These are phyloP conservation scores for Spongispora temasekensis DNA, from an alignment of 1,284 basidiomycete genomes.

Conservation along the genomic window DNA sequence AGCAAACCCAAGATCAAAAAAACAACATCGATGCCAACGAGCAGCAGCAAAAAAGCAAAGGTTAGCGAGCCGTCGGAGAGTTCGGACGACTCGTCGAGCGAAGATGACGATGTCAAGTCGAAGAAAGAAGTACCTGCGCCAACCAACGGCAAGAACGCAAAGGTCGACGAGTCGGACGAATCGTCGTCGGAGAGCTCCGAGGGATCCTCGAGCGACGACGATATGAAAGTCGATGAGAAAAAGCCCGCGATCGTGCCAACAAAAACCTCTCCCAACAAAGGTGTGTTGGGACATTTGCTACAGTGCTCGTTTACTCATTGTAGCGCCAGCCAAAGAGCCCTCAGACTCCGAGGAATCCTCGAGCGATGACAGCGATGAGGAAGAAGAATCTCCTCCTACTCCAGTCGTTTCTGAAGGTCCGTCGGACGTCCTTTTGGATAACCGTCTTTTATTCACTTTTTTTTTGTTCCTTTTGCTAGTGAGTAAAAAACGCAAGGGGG, in stretches of 20 bases:
- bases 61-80: too few relatives aligned
- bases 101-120: not conserved
- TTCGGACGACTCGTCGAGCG: too few relatives aligned
- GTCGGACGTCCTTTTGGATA: constrained; percentile 25
- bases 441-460: constrained; percentile 21
- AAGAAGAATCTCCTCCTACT: not conserved
- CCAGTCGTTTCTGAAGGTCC: constrained; percentile 12
- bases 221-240: not conserved
- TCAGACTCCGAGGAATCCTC: constrained; percentile 17
- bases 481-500: constrained; percentile 84
- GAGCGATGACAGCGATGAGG: constrained; percentile 3
- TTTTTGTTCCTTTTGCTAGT: too few relatives aligned
- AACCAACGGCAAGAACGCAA: not conserved
- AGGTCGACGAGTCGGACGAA: not conserved
- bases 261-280: not conserved
- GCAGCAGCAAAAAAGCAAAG: not conserved
- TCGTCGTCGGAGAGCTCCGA: not conserved
- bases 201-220: not conserved
- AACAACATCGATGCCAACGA: not conserved
- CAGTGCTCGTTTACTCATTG: not conserved
- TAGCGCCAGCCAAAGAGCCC: constrained; percentile 1
- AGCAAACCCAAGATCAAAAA: not conserved
- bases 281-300: not conserved
- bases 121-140: not conserved
- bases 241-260: not conserved